Percentiles rank a stretch among this genome's conserved stretches.
phyloP scores from a whole-genome alignment of 75 land plant genomes.

The Chamaecyparis obtusa region DNA sequence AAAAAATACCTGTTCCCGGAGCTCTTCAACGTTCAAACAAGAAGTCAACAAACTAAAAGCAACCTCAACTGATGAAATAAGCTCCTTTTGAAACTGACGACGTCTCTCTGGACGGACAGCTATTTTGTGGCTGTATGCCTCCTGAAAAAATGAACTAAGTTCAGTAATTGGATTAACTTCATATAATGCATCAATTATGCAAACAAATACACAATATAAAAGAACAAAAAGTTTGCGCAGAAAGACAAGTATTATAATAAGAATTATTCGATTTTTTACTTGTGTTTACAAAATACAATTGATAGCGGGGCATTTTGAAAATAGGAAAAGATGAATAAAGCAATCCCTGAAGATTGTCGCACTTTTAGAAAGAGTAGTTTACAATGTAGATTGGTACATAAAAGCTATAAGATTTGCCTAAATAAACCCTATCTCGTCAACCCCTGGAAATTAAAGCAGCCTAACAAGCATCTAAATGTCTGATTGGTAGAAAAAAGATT shows the following conservation, averaged over 20 bases:
- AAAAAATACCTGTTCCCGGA: slow-evolving; percentile 78
- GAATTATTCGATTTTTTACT: not conserved
- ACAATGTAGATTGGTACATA: not conserved
- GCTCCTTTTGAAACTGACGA: slow-evolving; percentile 90
- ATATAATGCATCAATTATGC: not conserved
- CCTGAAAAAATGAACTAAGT: slow-evolving; percentile 40
- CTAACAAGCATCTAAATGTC: not conserved
- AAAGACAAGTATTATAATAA: not conserved
- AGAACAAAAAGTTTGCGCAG: not conserved
- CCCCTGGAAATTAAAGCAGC: not conserved
- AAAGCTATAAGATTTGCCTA: not conserved
- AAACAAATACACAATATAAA: not conserved
- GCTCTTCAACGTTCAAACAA: slow-evolving; percentile 55
- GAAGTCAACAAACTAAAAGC: slow-evolving; percentile 71
- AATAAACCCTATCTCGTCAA: not conserved
- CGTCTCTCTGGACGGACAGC: slow-evolving; percentile 94
- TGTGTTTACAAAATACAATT: not conserved
- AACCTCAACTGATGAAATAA: slow-evolving; percentile 58
- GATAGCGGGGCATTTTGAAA: not conserved
- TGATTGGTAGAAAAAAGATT: not conserved
- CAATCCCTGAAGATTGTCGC: not conserved
- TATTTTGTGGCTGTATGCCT: slow-evolving; percentile 76
- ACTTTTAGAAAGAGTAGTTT: not conserved
- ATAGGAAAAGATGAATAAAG: not conserved
- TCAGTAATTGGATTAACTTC: not conserved